Base-by-base conservation (phyloP, 257 asterid genomes). In the Solanum pimpinellifolium region DNA sequence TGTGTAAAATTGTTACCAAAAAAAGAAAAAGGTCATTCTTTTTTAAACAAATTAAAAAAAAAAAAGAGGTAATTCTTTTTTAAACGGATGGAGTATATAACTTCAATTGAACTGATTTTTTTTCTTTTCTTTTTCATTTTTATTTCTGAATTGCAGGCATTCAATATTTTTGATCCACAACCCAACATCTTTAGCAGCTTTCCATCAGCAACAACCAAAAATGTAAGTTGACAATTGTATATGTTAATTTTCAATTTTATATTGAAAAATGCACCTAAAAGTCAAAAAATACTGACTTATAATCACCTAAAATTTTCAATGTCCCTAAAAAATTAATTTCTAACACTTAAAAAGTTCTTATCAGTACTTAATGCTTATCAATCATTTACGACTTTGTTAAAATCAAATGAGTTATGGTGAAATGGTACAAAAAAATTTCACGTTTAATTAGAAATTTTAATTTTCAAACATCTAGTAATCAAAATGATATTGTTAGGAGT, bases 111-210 rank as follows among this genome's bases (percentile, higher is more conserved):
- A 13, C 31, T 65, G 16, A 21, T 59, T 59, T n/a, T 65, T 62
- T n/a, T 5, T 3, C 1, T 3, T n/a, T 11, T 66, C 12, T 25
- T 66, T 66, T 25, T 12, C 18, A 65, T 68, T 69, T 69, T 69
- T 69, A 3, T 69, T 69, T 29, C 23, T 29, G 39, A 72, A 47
- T 70, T 91, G 3, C 93, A 96, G 98, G 98, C 98, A 72, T 97
- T 97, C 93, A 91, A 92, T 77, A 92, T 97, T 14, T 97, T 95
- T 29, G 98, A 94, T 87, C 96, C 95, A 29, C 95, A 92, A 0
- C 89, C 92, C 60, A 94, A 80, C 52, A 90, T 89, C 68, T 84
- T 95, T 84, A 86, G 84, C 89, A 88, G 66, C 92, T 92, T 88
- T 78, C 85, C 97, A 3, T 91, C 96, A 1, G 80, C 92, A 88